Base-by-base conservation (phyloP, 441 rosid species). In the Populus hybrid region DNA sequence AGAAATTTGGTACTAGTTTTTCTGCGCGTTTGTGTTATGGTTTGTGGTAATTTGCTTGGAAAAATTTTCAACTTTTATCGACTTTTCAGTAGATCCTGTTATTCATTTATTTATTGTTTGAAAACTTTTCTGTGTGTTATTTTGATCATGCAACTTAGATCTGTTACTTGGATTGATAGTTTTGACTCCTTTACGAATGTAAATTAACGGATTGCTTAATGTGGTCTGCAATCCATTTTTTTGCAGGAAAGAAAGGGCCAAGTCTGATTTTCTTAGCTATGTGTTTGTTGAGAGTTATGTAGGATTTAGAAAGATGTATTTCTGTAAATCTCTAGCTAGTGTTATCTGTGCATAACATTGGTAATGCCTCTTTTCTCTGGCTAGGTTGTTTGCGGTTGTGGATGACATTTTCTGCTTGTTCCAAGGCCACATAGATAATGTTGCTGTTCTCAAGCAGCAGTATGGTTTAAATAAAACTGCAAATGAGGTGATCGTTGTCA, bases 391-490 rank as follows among this genome's bases (percentile, higher is more conserved):
- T 83, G 95, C 97, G 0, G 97, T 92, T 77, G 91, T 88, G 79
- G 99, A 95, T 65, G 97, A 95, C 83, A 91, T 95, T 77, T 96
- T 94, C 94, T 96, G 99, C 82, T 71, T 94, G 84, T 91, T 96
- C 88, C 94, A 92, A 90, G 99, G 99, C 74, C 93, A 94, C 83
- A 88, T 96, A 76, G 94, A 91, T 80, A 96, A 96, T 82, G 79
- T 96, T 81, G 89, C 92, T 26, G 79, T 83, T 68, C 95, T 94
- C 67, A 96, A 91, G 87, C 99, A 96, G 80, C 99, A 93, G 71
- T 96, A 96, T 82, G 99, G 97, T 74, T 80, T 96, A 42, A 90
- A 79, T 83, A 96, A 96, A 83, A 85, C 95, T 3, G 94, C 95
- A 50, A 94, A 95, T 11, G 99, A 94, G 85, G 99, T 87, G 79